A percentile compares a stretch with the other conserved stretches of the same genome.
Evolutionary conservation across 495 filamentous ascomycete species (phyloP).

Genomic region (Neurospora cerealis): DNA sequence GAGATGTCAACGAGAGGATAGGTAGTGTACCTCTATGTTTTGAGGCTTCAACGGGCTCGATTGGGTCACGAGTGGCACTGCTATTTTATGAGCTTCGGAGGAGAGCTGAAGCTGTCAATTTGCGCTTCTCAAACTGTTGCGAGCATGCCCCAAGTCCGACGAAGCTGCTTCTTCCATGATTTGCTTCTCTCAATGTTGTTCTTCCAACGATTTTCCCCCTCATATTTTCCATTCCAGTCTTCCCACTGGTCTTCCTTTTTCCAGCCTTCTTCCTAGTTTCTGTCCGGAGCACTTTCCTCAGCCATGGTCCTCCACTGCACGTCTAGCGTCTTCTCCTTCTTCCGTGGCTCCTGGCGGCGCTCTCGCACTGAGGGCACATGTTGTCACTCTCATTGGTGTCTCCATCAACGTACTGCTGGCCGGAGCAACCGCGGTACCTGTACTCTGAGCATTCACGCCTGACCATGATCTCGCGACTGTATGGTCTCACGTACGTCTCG

Average conservation of each 20-base stretch:
- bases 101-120: background rate
- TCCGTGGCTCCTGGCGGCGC: background rate
- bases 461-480: background rate
- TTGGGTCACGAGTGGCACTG: background rate
- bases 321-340: background rate
- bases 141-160: background rate
- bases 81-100: background rate
- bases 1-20: background rate
- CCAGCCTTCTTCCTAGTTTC: background rate
- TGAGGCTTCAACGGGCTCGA: background rate
- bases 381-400: background rate
- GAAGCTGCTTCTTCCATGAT: background rate
- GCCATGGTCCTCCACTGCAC: background rate
- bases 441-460: background rate
- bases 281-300: background rate
- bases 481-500: background rate
- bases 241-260: background rate
- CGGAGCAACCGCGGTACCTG: background rate
- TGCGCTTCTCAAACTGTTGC: background rate
- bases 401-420: background rate
- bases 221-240: background rate
- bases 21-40: background rate
- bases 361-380: background rate
- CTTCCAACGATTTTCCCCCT: background rate
- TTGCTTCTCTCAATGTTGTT: background rate